Evolutionary conservation across 2,329 filamentous ascomycete genomes (phyloP), one percentile per base, ranked within the genome.

Genomic region (Raffaelea deltoideospora): DNA sequence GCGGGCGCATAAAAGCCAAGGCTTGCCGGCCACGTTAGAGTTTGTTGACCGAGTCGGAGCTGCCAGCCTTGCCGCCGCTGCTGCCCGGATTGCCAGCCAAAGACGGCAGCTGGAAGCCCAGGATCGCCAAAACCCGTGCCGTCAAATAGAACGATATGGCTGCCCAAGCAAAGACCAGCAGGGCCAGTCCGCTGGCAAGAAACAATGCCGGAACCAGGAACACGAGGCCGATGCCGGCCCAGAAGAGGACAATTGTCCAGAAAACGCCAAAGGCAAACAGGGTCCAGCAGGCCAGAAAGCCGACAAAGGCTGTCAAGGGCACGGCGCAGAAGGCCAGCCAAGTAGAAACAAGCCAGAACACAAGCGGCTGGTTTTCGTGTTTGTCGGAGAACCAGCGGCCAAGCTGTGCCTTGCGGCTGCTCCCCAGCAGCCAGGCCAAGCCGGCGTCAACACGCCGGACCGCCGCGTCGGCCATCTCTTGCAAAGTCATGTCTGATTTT

Each of bases 231-330:
- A 45, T 6, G 5, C 44, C 42, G 2, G 35, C 17, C 44, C 44
- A 46, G 31, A 46, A 46, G 13, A 46, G 32, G 23, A 44, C 35
- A 9, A 41, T 37, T 14, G 37, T 37, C 38, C 35, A 38, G 29
- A 44, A 43, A n/a, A 43, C 28, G 41, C 21, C 38, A 30, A 42
- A 35, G 9, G 39, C 39, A 10, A 41, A 30, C 11, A 38, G 32
- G 2, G 37, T 41, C 42, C 42, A 44, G 11, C 41, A 34, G 19
- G 38, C 35, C 3, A 42, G 34, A 26, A 40, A 44, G 32, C 33
- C 34, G 6, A 24, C 21, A 28, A 43, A 44, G n/a, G 33, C 33
- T 3, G 29, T 33, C 17, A 41, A 9, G 7, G 42, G 42, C 20
- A 40, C 36, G 3, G 40, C 37, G 23, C 20, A 31, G 13, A 40